These are phyloP conservation scores for Acmispon strigosus DNA, from an alignment of 306 rosid species.

Conservation along the genomic window DNA sequence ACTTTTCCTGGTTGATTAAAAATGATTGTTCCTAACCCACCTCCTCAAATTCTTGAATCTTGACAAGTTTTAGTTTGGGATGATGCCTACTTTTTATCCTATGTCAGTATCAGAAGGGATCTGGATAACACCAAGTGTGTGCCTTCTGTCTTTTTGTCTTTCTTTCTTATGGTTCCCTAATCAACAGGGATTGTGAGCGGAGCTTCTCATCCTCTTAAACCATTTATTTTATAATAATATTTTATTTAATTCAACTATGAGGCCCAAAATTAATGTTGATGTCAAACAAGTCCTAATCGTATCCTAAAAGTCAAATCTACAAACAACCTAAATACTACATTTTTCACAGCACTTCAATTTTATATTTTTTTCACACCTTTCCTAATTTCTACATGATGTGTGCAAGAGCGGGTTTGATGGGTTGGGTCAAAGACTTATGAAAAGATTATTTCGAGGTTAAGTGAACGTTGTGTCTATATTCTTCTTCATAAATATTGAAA, in stretches of 20 bases:
- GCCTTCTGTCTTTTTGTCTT: slow-evolving; percentile 16
- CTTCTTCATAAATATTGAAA: too few species aligned
- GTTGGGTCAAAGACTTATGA: too few species aligned
- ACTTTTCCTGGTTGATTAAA: slow-evolving; percentile 18
- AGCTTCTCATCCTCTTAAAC: slow-evolving; percentile 19
- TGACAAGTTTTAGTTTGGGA: background rate
- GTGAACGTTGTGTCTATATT: too few species aligned
- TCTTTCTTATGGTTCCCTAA: slow-evolving; percentile 21
- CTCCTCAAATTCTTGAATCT: slow-evolving; percentile 16
- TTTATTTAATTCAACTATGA: background rate
- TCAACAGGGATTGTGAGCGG: slow-evolving; percentile 8
- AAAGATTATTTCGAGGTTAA: too few species aligned
- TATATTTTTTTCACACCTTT: too few species aligned
- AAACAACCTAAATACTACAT: too few species aligned
- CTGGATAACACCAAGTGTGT: slow-evolving; percentile 13
- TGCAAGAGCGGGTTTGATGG: too few species aligned
- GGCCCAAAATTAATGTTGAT: slow-evolving; percentile 12
- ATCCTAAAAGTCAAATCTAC: slow-evolving; percentile 20
- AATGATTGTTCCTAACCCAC: slow-evolving; percentile 20
- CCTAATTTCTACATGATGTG: too few species aligned
- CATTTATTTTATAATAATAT: background rate
- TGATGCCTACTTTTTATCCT: slow-evolving; percentile 1
- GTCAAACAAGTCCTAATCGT: background rate
- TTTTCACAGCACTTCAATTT: too few species aligned
- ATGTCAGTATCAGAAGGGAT: background rate